Percentiles rank a stretch among this genome's conserved stretches.
phyloP scores from a whole-genome alignment of 23 red algal genomes.

The Gracilaria domingensis region DNA sequence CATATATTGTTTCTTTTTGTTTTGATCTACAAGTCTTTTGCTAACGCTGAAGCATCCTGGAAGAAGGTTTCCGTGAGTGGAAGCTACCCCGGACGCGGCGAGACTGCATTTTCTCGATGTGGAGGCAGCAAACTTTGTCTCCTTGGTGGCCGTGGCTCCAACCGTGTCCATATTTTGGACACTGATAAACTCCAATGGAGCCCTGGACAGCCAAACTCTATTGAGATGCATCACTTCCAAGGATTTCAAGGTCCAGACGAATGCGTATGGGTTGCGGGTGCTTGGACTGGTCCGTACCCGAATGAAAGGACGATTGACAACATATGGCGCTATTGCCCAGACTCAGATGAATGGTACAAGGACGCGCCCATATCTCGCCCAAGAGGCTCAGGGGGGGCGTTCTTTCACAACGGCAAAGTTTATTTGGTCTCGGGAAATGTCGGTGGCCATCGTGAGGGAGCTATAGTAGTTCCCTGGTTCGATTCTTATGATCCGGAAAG shows the following conservation, averaged over 20 bases:
- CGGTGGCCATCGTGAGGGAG: slow-evolving; percentile 58
- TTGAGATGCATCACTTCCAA: slow-evolving; percentile 85
- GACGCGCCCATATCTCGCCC: slow-evolving; percentile 51
- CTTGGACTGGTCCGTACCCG: slow-evolving; percentile 70
- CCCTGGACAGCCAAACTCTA: slow-evolving; percentile 12
- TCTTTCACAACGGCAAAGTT: slow-evolving; percentile 49
- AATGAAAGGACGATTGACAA: slow-evolving; percentile 55
- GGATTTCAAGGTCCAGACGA: slow-evolving; percentile 59
- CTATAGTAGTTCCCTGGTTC: slow-evolving; percentile 69
- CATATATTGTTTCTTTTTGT: not conserved
- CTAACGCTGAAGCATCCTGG: slow-evolving; percentile 32
- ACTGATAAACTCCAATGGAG: slow-evolving; percentile 39
- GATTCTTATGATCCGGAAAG: slow-evolving; percentile 65
- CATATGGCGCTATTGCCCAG: slow-evolving; percentile 72
- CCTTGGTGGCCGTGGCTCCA: slow-evolving; percentile 59
- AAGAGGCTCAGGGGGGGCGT: slow-evolving; percentile 61
- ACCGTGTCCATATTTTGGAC: slow-evolving; percentile 60
- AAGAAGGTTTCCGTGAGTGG: slow-evolving; percentile 43
- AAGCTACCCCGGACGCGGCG: slow-evolving; percentile 20
- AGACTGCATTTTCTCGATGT: slow-evolving; percentile 60
- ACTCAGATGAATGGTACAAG: slow-evolving; percentile 51
- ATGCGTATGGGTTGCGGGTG: slow-evolving; percentile 77
- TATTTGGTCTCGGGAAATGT: slow-evolving; percentile 73
- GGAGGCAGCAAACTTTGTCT: slow-evolving; percentile 68
- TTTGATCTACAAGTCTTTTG: not conserved